These are phyloP conservation scores for Kuraishia borneana DNA, from an alignment of 805 yeast species.

Conservation along the genomic window DNA sequence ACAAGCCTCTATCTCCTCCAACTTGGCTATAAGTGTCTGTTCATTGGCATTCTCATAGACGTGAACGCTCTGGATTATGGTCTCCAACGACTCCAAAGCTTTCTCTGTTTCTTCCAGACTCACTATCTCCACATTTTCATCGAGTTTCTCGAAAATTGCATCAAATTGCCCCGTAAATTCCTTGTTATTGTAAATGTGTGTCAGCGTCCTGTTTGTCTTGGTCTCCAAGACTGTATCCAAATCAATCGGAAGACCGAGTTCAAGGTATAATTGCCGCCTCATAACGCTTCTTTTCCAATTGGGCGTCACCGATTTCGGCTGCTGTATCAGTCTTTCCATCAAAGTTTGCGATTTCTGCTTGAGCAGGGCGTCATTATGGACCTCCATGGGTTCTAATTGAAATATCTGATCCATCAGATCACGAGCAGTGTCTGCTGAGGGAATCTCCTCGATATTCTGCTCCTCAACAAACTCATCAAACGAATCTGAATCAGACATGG, in stretches of 20 bases:
- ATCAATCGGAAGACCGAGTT: slow-evolving; percentile 65
- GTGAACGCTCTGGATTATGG: slow-evolving; percentile 13
- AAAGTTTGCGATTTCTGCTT: background rate
- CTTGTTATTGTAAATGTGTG: slow-evolving; percentile 6
- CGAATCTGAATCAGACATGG: background rate
- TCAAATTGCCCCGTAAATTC: background rate
- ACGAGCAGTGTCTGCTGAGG: background rate
- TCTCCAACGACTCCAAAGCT: slow-evolving; percentile 10
- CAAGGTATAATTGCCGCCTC: slow-evolving; percentile 49
- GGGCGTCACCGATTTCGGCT: slow-evolving; percentile 36
- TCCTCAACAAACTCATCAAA: slow-evolving; percentile 3
- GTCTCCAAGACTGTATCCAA: slow-evolving; percentile 40
- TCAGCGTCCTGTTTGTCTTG: slow-evolving; percentile 3
- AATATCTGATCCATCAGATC: background rate
- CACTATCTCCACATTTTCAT: slow-evolving; percentile 7
- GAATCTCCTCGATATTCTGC: background rate
- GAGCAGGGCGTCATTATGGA: too few relatives aligned
- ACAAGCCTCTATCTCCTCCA: slow-evolving; percentile 24
- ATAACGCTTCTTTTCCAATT: slow-evolving; percentile 64
- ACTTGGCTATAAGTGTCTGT: slow-evolving; percentile 25
- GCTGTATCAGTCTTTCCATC: slow-evolving; percentile 14
- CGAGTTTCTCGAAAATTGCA: background rate
- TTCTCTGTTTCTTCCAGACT: slow-evolving; percentile 15
- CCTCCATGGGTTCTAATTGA: too few relatives aligned
- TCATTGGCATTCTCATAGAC: slow-evolving; percentile 18